These are phyloP conservation scores for Iris macrosiphon DNA, from an alignment of 106 monocot species.

Conservation along the genomic window DNA sequence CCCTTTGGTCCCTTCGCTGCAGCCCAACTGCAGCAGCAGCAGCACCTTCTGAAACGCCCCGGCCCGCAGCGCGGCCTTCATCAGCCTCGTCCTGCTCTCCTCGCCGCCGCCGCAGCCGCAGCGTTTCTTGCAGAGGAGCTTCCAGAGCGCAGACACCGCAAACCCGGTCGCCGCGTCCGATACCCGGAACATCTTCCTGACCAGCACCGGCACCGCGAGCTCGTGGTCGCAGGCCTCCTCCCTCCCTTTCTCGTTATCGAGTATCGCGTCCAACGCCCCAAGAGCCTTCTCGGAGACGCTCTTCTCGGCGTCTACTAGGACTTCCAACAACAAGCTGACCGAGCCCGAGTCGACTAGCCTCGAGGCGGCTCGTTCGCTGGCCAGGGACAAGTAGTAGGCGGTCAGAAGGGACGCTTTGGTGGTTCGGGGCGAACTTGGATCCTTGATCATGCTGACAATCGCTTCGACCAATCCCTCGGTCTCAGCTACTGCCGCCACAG, in stretches of 20 bases:
- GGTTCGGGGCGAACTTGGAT: slow-evolving; percentile 39
- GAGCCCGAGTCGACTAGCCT: slow-evolving; percentile 26
- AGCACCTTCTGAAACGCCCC: slow-evolving; percentile 64
- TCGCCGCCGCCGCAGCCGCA: not conserved
- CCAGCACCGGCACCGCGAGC: slow-evolving; percentile 52
- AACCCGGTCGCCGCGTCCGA: slow-evolving; percentile 62
- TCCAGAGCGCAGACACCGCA: slow-evolving; percentile 65
- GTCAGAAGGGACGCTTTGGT: slow-evolving; percentile 54
- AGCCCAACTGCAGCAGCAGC: slow-evolving; percentile 45
- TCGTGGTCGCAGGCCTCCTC: slow-evolving; percentile 23
- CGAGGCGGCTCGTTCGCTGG: slow-evolving; percentile 1
- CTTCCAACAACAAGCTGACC: slow-evolving; percentile 37
- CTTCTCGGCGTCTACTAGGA: slow-evolving; percentile 49
- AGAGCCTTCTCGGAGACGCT: slow-evolving; percentile 59
- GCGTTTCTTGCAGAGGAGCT: slow-evolving; percentile 32
- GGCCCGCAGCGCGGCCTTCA: slow-evolving; percentile 27
- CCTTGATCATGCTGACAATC: slow-evolving; percentile 36
- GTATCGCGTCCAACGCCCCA: slow-evolving; percentile 39
- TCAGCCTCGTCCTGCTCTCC: not conserved
- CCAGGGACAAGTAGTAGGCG: slow-evolving; percentile 26
- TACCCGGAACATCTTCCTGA: slow-evolving; percentile 62
- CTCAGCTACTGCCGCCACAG: slow-evolving; percentile 3
- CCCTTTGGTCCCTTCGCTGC: slow-evolving; percentile 31
- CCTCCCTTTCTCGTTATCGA: slow-evolving; percentile 23
- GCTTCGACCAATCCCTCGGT: slow-evolving; percentile 30